These are phyloP conservation scores for Curvularia spicifera DNA, from an alignment of 2,329 filamentous ascomycete species.

Conservation along the genomic window DNA sequence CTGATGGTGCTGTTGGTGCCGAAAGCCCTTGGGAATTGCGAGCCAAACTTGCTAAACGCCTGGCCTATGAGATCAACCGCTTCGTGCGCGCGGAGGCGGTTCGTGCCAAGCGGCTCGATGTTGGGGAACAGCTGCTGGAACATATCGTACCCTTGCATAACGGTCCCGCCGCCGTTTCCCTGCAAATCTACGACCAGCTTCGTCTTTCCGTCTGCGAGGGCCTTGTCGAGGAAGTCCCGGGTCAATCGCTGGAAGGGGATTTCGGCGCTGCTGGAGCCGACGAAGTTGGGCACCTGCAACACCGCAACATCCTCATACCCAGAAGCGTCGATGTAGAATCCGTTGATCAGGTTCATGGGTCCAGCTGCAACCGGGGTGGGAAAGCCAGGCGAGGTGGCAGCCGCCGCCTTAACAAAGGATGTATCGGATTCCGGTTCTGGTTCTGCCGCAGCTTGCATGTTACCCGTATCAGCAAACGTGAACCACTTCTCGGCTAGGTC, in stretches of 20 bases:
- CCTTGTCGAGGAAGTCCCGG: constrained; percentile 51
- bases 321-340: constrained; percentile 54
- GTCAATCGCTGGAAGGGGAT: constrained; percentile 51
- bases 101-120: constrained; percentile 57
- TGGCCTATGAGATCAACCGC: constrained; percentile 55
- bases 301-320: constrained; percentile 56
- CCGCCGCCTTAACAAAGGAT: constrained; percentile 12
- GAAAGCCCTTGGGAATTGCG: constrained; percentile 40
- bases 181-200: constrained; percentile 67
- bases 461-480: constrained; percentile 28
- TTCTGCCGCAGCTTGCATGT: not conserved
- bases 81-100: constrained; percentile 59
- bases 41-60: constrained; percentile 45
- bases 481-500: constrained; percentile 51
- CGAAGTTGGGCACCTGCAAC: constrained; percentile 53
- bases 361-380: constrained; percentile 51
- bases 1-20: constrained; percentile 47
- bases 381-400: constrained; percentile 50
- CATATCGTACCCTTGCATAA: constrained; percentile 66
- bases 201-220: constrained; percentile 60
- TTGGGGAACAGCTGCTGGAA: constrained; percentile 65
- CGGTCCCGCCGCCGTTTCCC: constrained; percentile 65
- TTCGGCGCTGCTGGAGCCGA: constrained; percentile 29
- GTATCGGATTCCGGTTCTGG: constrained; percentile 8
- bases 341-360: constrained; percentile 52